Evolutionary conservation across 129 eudicot species (phyloP), one percentile per base, ranked within the genome.

Genomic region (Tanacetum coccineum): DNA sequence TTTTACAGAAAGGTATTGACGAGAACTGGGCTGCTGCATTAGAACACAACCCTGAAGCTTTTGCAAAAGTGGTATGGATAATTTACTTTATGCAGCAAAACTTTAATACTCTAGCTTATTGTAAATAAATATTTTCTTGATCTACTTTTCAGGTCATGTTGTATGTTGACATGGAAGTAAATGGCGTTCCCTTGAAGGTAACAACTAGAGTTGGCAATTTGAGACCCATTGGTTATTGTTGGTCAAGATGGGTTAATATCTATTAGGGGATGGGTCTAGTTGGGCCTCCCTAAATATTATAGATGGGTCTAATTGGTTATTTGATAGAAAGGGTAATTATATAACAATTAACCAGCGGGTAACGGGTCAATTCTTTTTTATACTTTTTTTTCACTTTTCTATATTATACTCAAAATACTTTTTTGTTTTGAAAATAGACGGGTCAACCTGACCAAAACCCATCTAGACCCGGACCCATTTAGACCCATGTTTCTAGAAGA

Each of bases 161-260:
- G 77, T 93, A 88, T 74, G 96, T 93, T 50, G 98, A 93, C 70
- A 93, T 93, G 96, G 98, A 93, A 86, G 98, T 93, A 13, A 93
- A 93, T 75, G 96, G 98, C 47, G 87, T 86, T 70, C 98, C 98
- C 53, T 20, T 93, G 76, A 93, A 93, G 98, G 98, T 93, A 84
- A 46, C 15, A 17, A 39, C 19, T 13, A 12, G 18, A 49, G 54
- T 36, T 7, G 42, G 42, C 42, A 36, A 36, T 36, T 36, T 36
- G 42, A 36, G 9, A 36, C 42, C 42, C 2, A 36, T 6, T 36
- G 42, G 42, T 36, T 36, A 36, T 5, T 5, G 5, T 30, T 6
- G 39, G 39, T 30, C 39, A 30, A 30, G 39, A 36, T 36, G 42
- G 42, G 42, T 36, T 32, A 36, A 6, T 36, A 36, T 36, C 0